These are phyloP conservation scores for Xylariomycetidae sp. DNA, from an alignment of 2,329 filamentous ascomycete genomes.

Conservation along the genomic window DNA sequence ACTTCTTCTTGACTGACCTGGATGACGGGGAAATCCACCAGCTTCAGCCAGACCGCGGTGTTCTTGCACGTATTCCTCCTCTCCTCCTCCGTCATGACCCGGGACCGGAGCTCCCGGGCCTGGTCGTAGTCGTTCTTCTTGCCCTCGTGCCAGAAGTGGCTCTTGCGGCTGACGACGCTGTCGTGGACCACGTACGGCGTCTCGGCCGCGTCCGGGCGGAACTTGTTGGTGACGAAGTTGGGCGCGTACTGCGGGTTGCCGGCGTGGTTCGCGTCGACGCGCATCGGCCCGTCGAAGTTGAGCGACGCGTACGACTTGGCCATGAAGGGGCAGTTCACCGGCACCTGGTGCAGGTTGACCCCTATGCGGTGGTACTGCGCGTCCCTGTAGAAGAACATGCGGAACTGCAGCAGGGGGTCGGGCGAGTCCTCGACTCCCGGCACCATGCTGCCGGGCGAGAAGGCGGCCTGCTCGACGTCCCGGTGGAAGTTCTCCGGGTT, in stretches of 20 bases:
- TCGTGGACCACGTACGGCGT: constrained; percentile 44
- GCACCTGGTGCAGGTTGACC: constrained; percentile 47
- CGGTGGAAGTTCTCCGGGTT: constrained; percentile 48
- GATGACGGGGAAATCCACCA: constrained; percentile 39
- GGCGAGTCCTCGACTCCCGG: constrained; percentile 46
- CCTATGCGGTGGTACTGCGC: constrained; percentile 49
- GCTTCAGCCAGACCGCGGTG: constrained; percentile 39
- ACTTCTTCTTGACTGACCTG: constrained; percentile 32
- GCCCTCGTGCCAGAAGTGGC: constrained; percentile 51
- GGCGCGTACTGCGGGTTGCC: constrained; percentile 47
- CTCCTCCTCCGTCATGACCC: constrained; percentile 41
- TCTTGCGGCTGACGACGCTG: constrained; percentile 45
- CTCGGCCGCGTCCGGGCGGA: constrained; percentile 46
- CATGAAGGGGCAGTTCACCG: constrained; percentile 36
- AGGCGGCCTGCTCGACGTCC: constrained; percentile 47
- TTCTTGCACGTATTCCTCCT: constrained; percentile 43
- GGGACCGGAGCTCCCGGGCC: constrained; percentile 41
- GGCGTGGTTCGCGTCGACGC: constrained; percentile 40
- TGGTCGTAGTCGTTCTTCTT: constrained; percentile 49
- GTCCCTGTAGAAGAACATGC: constrained; percentile 46
- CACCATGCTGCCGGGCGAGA: constrained; percentile 46
- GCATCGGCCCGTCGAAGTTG: constrained; percentile 45
- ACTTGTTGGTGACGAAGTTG: constrained; percentile 47
- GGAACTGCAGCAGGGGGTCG: constrained; percentile 43
- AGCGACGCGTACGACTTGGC: constrained; percentile 38